Evolutionary conservation across 208 protist genomes (phyloP).

Genomic region (Wallacemonas collosoma): DNA sequence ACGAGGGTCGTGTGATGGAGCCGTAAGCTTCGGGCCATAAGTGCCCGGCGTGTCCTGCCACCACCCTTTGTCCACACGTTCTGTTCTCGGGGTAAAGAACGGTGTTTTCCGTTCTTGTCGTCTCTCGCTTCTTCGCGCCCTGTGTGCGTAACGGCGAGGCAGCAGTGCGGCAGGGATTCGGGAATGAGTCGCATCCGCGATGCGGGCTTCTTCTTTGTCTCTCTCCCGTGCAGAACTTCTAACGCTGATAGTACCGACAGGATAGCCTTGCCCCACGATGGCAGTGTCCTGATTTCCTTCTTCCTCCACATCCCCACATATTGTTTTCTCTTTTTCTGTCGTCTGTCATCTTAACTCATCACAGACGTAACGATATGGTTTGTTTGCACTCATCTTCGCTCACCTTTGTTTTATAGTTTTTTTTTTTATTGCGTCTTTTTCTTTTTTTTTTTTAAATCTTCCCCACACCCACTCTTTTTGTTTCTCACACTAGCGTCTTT

Average conservation of each 20-base stretch:
- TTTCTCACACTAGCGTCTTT: conserved; percentile 16
- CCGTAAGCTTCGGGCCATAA: not conserved
- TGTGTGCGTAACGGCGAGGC: not conserved
- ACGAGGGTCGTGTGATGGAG: conserved; percentile 16
- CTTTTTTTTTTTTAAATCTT: not conserved
- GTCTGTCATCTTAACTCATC: conserved; percentile 2
- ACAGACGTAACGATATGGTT: not conserved
- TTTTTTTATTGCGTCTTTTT: conserved; percentile 19
- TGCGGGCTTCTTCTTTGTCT: too few relatives aligned
- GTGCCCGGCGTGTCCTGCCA: not conserved
- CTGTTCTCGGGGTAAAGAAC: not conserved
- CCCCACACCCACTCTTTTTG: conserved; percentile 5
- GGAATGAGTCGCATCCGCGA: too few relatives aligned
- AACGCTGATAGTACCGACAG: too few relatives aligned
- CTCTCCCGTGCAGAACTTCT: too few relatives aligned
- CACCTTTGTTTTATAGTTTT: conserved; percentile 16
- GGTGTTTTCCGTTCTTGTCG: too few relatives aligned
- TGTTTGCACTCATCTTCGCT: conserved; percentile 10
- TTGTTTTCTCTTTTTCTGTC: conserved; percentile 8
- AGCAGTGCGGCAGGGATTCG: too few relatives aligned
- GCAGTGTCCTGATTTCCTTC: too few relatives aligned
- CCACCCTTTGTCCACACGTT: not conserved
- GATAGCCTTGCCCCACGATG: too few relatives aligned
- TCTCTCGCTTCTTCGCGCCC: not conserved
- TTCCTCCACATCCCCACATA: not conserved